These are phyloP conservation scores for Penicillium sp. DNA, from an alignment of 2,329 filamentous ascomycete genomes.

Conservation along the genomic window DNA sequence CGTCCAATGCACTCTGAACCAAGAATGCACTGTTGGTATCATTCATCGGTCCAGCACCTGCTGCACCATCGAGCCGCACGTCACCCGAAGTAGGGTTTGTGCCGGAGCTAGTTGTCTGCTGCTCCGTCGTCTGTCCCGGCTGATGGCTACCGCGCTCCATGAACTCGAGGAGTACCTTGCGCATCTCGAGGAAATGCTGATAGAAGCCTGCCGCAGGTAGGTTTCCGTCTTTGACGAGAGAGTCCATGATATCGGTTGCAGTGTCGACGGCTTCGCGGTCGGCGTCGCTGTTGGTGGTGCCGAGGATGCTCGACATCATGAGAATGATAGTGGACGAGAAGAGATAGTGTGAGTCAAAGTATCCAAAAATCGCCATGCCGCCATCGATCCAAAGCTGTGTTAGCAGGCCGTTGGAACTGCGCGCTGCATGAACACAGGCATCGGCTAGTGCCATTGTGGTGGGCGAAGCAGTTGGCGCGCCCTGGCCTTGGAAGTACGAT, in stretches of 20 bases:
- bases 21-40: conserved; percentile 8
- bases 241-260: conserved; percentile 16
- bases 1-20: conserved; percentile 12
- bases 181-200: conserved; percentile 15
- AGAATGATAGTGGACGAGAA: conserved; percentile 18
- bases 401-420: conserved; percentile 17
- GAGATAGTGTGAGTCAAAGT: conserved; percentile 16
- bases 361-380: conserved; percentile 15
- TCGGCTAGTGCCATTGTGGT: conserved; percentile 16
- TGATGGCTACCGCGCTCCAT: conserved; percentile 2
- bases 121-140: background rate
- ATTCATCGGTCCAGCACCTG: conserved; percentile 1
- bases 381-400: conserved; percentile 19
- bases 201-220: conserved; percentile 15
- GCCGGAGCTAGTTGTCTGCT: background rate
- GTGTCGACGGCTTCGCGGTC: conserved; percentile 17
- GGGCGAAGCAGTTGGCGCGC: conserved; percentile 10
- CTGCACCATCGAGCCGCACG: background rate
- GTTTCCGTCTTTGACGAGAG: conserved; percentile 16
- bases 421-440: conserved; percentile 16
- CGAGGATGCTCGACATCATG: conserved; percentile 16
- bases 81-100: background rate
- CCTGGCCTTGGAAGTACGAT: conserved; percentile 14
- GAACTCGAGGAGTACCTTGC: conserved; percentile 13
- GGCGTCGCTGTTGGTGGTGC: conserved; percentile 9